Evolutionary conservation across 106 monocot species (phyloP), one percentile per base, ranked within the genome.

Genomic region (Dendrobium huoshanense): DNA sequence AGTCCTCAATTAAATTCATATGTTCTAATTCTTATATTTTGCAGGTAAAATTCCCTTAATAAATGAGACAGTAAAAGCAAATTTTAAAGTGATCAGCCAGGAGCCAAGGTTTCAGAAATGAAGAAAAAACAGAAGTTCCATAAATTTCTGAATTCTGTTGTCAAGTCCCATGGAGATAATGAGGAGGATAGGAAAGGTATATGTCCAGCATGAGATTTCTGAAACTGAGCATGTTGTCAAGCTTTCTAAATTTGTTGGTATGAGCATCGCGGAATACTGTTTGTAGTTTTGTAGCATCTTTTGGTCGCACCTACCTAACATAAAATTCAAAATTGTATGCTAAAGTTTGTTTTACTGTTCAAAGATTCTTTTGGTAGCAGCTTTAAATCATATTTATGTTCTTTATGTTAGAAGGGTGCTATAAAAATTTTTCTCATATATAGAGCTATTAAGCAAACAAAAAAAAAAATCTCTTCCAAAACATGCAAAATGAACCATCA

Each of bases 81-180:
- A 74, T 43, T 74, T n/a, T 18, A 25, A 47, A 48, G 49, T 41
- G 27, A 13, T 48, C 76, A 2, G 18, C 25, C 18, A 27, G 24
- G 48, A 22, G 3, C 13, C 42, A 43, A 74, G n/a, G 4, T 74
- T 43, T 74, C 74, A 43, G 19, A 49, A 49, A 76, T 76, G 45
- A 76, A 24, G 48, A 76, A 49, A 41, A 76, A 76, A 48, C 76
- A 76, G 13, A 76, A 76, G 76, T 41, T 76, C 45, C 37, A 76
- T 9, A 76, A 76, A 49, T 27, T 76, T 76, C 49, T 76, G 41
- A 76, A 76, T 9, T 76, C 48, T 76, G 76, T 76, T 76, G 76
- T 76, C 76, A 76, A 76, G 48, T 76, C 76, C 48, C 48, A 49
- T 49, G 76, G 76, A 76, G 48, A 76, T 44, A 49, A 49, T 76